Evolutionary conservation across 768 basidiomycete genomes (phyloP).

Genomic region (Macrolepiota dolichaula): DNA sequence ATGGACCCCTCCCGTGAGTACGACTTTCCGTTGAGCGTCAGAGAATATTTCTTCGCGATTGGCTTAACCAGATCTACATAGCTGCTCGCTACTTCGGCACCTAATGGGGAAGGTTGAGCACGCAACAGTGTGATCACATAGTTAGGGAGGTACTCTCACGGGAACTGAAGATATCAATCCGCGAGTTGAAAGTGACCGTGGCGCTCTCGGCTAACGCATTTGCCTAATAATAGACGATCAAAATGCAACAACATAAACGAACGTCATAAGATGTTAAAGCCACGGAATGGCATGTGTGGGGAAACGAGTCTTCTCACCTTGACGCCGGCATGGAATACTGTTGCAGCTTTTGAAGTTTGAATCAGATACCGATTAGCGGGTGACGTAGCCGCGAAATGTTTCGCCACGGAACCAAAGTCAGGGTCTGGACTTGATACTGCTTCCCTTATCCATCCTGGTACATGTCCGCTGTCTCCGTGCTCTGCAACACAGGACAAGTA

Average conservation of each 20-base stretch:
- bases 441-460: conserved; percentile 23
- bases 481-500: conserved; percentile 22
- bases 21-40: conserved; percentile 17
- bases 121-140: not conserved
- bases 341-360: conserved; percentile 27
- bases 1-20: conserved; percentile 19
- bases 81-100: conserved; percentile 14
- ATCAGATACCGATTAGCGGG: conserved; percentile 23
- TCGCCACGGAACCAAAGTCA: conserved; percentile 19
- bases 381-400: conserved; percentile 21
- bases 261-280: not conserved
- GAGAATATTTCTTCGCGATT: conserved; percentile 23
- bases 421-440: conserved; percentile 19
- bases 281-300: not conserved
- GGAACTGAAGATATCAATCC: conserved; percentile 26
- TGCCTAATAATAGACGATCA: conserved; percentile 14
- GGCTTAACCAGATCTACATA: conserved; percentile 21
- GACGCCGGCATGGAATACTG: conserved; percentile 25
- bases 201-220: conserved; percentile 27
- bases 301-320: conserved; percentile 18
- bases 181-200: conserved; percentile 23
- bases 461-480: conserved; percentile 18
- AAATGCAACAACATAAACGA: not conserved
- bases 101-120: conserved; percentile 7
- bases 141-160: conserved; percentile 14